Base-by-base conservation (phyloP, 192 early-diverging fungal species). In the Linnemannia elongata region DNA sequence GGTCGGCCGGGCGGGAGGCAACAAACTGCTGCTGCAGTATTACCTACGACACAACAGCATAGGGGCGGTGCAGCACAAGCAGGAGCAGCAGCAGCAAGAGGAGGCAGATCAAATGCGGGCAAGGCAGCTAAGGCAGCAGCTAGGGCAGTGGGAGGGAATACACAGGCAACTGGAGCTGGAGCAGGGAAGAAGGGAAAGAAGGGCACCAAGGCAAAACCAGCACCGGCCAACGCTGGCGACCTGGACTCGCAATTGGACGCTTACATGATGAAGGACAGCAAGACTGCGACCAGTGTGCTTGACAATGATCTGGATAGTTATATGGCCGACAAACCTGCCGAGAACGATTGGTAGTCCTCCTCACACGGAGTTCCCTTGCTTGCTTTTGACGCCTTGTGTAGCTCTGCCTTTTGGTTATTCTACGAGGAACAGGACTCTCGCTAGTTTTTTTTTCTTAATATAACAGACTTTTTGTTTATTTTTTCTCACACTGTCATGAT, bases 221-320 rank as follows among this genome's bases (percentile, higher is more conserved):
- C 69, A 27, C 63, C 69, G 30, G 15, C 38, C 13, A 76, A 83
- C 71, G 80, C 79, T 15, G 52, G 41, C 7, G 74, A 42, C 13
- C 73, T 89, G 66, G 88, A 89, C 69, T 77, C 87, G 18, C 80
- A 89, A 45, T 57, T 89, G 63, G 45, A 9, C 12, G 72, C 38
- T 0, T 89, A 89, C 70, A 89, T 89, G 88, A 82, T 89, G 81
- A 80, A 83, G 75, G 76, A 88, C 45, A 44, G 7, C 6, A 54
- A 74, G n/a, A 81, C 84, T 35, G 88, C 88, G 1, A 69, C 85
- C 38, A 82, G 82, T 49, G 15, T 79, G 7, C 45, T 89, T 39
- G 88, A 89, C 22, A 72, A 87, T 78, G 88, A 89, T 75, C 72
- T 89, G 35, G 88, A 89, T 55, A 38, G 78, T 17, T 89, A 89